A percentile compares a stretch with the other conserved stretches of the same genome.
phyloP scores from a whole-genome alignment of 1,284 basidiomycete species.

The Exsudoporus floridanus region DNA sequence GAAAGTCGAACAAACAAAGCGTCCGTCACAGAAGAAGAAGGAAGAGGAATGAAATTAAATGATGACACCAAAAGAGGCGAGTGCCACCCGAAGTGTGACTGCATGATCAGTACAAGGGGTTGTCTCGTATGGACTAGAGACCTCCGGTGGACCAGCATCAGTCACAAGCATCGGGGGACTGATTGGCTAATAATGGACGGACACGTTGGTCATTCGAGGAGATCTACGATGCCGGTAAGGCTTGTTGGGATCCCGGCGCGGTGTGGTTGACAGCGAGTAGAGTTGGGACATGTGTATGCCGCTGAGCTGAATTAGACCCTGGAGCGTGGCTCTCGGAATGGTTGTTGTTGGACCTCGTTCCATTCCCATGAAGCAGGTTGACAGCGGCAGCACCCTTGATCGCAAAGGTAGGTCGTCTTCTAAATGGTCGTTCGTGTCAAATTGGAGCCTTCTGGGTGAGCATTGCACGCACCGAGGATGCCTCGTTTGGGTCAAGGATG shows the following conservation, averaged over 20 bases:
- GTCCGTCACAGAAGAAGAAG: conserved; percentile 34
- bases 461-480: conserved; percentile 3
- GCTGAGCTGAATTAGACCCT: conserved; percentile 32
- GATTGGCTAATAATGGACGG: conserved; percentile 20
- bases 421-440: conserved; percentile 21
- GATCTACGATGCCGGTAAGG: conserved; percentile 29
- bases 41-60: conserved; percentile 30
- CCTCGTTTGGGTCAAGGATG: conserved; percentile 12
- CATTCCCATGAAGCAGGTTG: conserved; percentile 30
- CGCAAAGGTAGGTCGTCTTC: conserved; percentile 22
- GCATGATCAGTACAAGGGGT: conserved; percentile 17
- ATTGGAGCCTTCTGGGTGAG: conserved; percentile 14
- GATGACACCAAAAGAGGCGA: conserved; percentile 31
- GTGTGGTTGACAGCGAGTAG: conserved; percentile 20
- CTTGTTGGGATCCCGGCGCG: conserved; percentile 13
- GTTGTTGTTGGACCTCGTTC: conserved; percentile 25
- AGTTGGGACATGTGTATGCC: conserved; percentile 21
- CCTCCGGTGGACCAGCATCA: conserved; percentile 19
- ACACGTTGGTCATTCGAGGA: conserved; percentile 20
- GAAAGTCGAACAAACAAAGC: conserved; percentile 30
- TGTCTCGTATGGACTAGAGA: conserved; percentile 21
- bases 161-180: conserved; percentile 15
- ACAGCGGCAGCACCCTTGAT: conserved; percentile 30
- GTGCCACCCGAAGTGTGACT: conserved; percentile 28
- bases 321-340: conserved; percentile 23